A percentile compares a stretch with the other conserved stretches of the same genome.
Evolutionary conservation across 2,329 filamentous ascomycete species (phyloP).

Genomic region (Penicillium sp.): DNA sequence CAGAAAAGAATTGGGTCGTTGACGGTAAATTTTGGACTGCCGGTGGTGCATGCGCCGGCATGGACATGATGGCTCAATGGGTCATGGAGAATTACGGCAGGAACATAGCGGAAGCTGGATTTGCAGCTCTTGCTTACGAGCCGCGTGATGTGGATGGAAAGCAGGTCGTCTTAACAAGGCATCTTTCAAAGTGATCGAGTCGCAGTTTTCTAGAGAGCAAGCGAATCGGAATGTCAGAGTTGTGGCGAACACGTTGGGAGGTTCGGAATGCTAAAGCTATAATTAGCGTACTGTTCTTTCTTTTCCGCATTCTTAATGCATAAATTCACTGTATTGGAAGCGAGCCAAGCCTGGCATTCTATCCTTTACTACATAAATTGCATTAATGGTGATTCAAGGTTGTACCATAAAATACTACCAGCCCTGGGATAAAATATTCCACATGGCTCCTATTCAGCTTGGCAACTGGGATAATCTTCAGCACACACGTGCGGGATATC

Average conservation of each 20-base stretch:
- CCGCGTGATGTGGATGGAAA: background rate
- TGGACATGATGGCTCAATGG: conserved; percentile 3
- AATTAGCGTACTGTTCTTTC: background rate
- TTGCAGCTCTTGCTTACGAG: background rate
- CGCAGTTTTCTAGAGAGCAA: background rate
- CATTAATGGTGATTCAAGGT: background rate
- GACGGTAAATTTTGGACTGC: conserved; percentile 1
- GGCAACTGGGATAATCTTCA: background rate
- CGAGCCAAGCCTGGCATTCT: background rate
- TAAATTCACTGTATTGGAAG: background rate
- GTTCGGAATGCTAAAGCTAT: background rate
- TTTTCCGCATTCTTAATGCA: background rate
- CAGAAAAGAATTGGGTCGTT: background rate
- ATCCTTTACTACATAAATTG: background rate
- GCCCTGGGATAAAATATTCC: background rate
- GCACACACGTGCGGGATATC: background rate
- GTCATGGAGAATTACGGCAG: background rate
- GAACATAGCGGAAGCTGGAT: background rate
- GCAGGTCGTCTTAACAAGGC: background rate
- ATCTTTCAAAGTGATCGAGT: background rate
- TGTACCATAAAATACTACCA: background rate
- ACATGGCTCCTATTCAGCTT: too few relatives aligned
- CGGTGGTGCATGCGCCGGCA: background rate
- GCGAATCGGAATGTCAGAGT: background rate
- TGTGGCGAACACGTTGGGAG: background rate